Base-by-base conservation (phyloP, 2,329 filamentous ascomycete genomes). In the Hymenoscyphus albidus region DNA sequence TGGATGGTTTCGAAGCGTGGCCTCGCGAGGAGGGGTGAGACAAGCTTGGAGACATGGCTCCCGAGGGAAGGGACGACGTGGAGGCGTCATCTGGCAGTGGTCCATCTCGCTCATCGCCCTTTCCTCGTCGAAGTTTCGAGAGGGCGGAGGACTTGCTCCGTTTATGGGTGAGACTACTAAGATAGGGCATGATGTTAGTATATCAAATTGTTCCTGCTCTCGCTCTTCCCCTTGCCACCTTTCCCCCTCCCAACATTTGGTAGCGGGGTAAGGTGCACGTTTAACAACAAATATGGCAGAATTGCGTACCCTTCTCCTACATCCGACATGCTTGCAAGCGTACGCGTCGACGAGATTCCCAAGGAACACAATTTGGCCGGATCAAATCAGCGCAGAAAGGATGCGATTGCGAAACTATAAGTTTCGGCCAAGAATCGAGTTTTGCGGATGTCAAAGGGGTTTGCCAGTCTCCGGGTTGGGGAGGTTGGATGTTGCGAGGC, bases 111-210 rank as follows among this genome's bases (percentile, higher is more conserved):
- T 72, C 69, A 58, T 69, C 72, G 35, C 62, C 78, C n/a, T 79
- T 82, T 18, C 44, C 44, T 67, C 82, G 81, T 70, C 82, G 79
- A 59, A 86, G 77, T 27, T 86, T 75, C 40, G 83, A 81, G 66
- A 83, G 79, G 58, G 83, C 81, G 65, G 85, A 77, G 64, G 85
- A 77, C 72, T 82, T 84, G 65, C 80, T 82, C 67, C 83, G 82
- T 76, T 83, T 85, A 65, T 76, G 74, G 3, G 35, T 35, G 9
- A 35, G 35, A 35, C 35, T 35, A 64, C 72, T 75, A 66, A 62
- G 61, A 58, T 67, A 59, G 14, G 51, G 38, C 66, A 69, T 70
- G 18, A 7, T 57, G 44, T 51, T 51, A 51, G 44, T 51, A 35
- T 27, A 27, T 51, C n/a, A 51, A 22, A 51, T 3, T 51, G n/a